Conservation (phyloP, 352 stramenopile species). For the Phytophthora hybrid region DNA sequence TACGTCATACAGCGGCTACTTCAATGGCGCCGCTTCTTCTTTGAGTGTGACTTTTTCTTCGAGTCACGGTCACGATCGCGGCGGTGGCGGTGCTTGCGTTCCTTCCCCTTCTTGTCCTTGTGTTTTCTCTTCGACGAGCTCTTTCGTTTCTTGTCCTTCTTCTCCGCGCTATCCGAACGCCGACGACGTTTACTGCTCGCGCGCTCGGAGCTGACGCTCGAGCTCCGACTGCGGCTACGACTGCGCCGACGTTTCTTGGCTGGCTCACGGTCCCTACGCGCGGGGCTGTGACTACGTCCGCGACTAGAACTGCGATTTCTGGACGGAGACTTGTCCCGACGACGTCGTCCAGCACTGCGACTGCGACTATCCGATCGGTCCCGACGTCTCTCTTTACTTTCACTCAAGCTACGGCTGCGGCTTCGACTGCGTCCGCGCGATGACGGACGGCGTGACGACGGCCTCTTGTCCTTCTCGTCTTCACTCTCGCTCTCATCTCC, state of each 20-base stretch:
- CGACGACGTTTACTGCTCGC: slow-evolving; percentile 19
- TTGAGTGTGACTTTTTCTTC: slow-evolving; percentile 36
- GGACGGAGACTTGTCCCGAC: slow-evolving; percentile 21
- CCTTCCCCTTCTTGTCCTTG: slow-evolving; percentile 58
- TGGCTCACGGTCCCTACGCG: slow-evolving; percentile 11
- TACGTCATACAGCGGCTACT: neutral
- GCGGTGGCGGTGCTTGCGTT: slow-evolving; percentile 45
- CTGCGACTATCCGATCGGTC: slow-evolving; percentile 21
- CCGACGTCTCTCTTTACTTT: slow-evolving; percentile 22
- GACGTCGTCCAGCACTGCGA: slow-evolving; percentile 23
- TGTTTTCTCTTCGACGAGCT: slow-evolving; percentile 49
- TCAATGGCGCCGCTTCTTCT: slow-evolving; percentile 40
- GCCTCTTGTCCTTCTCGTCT: slow-evolving; percentile 28
- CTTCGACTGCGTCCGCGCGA: slow-evolving; percentile 44
- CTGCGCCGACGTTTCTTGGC: slow-evolving; percentile 29
- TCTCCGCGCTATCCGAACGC: slow-evolving; percentile 36
- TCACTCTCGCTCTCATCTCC: slow-evolving; percentile 44
- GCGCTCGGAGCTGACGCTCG: slow-evolving; percentile 25
- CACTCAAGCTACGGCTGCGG: slow-evolving; percentile 36
- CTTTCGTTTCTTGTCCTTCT: slow-evolving; percentile 47
- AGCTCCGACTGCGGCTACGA: no score
- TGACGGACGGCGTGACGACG: slow-evolving; percentile 26
- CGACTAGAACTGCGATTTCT: slow-evolving; percentile 37
- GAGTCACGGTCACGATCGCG: slow-evolving; percentile 30
- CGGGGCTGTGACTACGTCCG: slow-evolving; percentile 25